phyloP scores from a whole-genome alignment of 2,329 filamentous ascomycete genomes.

The Fusarium sacchari region DNA sequence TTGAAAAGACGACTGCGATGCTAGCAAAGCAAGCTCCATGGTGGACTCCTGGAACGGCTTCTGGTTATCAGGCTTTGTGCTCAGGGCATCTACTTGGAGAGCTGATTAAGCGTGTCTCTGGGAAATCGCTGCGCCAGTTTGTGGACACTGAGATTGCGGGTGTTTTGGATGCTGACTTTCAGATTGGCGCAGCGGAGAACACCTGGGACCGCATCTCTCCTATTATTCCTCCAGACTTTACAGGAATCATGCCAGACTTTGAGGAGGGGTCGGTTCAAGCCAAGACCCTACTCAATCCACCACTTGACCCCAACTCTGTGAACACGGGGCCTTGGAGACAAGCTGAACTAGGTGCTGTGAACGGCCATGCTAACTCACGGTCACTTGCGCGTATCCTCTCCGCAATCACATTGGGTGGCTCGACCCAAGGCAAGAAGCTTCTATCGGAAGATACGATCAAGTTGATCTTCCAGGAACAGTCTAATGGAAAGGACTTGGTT shows the following conservation, averaged over 20 bases:
- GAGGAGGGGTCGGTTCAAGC: neutral
- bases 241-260: neutral
- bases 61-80: neutral
- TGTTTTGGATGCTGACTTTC: neutral
- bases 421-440: neutral
- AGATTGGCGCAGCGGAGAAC: neutral
- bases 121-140: neutral
- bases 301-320: neutral
- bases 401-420: neutral
- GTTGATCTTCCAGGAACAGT: neutral
- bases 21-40: neutral
- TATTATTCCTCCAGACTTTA: fast-evolving
- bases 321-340: neutral
- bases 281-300: neutral
- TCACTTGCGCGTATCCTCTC: neutral
- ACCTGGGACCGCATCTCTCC: neutral
- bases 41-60: neutral
- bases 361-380: neutral
- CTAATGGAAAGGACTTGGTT: neutral
- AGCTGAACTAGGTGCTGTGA: neutral
- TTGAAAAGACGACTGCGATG: neutral
- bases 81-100: neutral
- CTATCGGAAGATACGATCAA: neutral
- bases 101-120: neutral
- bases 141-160: neutral